phyloP scores from a whole-genome alignment of 2,329 filamentous ascomycete genomes.

The Alternaria ventricosa region DNA sequence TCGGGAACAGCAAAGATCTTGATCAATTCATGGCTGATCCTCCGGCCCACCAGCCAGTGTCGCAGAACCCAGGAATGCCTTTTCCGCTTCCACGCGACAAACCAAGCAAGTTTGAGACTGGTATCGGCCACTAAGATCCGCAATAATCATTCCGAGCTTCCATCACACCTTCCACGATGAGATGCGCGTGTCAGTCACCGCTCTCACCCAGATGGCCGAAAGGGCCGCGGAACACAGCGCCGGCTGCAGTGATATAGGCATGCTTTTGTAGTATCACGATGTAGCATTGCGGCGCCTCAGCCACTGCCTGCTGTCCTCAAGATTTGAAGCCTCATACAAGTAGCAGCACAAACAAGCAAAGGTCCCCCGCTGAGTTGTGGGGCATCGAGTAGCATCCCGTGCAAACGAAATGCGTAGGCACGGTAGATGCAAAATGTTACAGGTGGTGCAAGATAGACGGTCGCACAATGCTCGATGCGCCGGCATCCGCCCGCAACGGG shows the following conservation, averaged over 20 bases:
- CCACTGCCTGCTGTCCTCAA: not conserved
- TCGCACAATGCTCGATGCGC: constrained; percentile 21
- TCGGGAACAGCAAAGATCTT: constrained; percentile 2
- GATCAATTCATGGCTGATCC: constrained; percentile 6
- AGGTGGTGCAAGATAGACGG: constrained; percentile 16
- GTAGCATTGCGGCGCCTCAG: not conserved
- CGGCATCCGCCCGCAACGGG: constrained; percentile 20
- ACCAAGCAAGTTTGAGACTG: constrained; percentile 28
- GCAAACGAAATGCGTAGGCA: constrained; percentile 2
- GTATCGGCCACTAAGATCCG: constrained; percentile 14
- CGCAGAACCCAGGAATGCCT: constrained; percentile 24
- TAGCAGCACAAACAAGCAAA: not conserved
- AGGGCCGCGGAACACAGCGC: constrained; percentile 2
- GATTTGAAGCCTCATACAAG: not conserved
- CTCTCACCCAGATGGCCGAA: constrained; percentile 1
- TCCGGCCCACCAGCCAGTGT: constrained; percentile 27
- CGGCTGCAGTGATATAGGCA: not conserved
- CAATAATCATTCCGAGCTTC: constrained; percentile 24
- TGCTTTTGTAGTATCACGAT: not conserved
- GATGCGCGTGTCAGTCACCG: constrained; percentile 23
- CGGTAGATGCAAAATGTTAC: constrained; percentile 8
- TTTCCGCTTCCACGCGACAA: constrained; percentile 48
- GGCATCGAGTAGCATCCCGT: not conserved
- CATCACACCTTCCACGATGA: constrained; percentile 25
- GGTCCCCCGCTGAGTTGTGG: not conserved